Evolutionary conservation across 805 yeast species (phyloP).

Genomic region (Starmerella vaccinii): DNA sequence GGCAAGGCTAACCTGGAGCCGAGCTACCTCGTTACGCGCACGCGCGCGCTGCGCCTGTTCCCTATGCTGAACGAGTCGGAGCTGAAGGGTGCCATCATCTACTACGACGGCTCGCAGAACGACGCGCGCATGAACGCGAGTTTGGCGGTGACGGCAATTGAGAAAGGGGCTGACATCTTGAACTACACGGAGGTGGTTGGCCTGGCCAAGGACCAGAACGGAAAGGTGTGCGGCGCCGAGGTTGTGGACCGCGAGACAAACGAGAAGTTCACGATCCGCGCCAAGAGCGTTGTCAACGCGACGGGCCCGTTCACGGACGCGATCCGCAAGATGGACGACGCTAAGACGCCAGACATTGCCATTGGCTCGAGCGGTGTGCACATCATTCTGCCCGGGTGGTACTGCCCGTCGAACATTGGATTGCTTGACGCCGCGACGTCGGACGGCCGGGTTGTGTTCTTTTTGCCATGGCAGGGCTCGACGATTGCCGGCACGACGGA

Average conservation of each 20-base stretch:
- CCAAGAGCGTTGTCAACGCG: conserved; percentile 76
- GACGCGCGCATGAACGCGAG: conserved; percentile 85
- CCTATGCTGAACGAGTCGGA: conserved; percentile 74
- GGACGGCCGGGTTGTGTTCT: conserved; percentile 94
- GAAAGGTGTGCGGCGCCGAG: conserved; percentile 60
- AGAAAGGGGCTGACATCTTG: conserved; percentile 78
- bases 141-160: conserved; percentile 74
- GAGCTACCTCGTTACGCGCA: conserved; percentile 60
- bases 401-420: conserved; percentile 80
- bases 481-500: conserved; percentile 96
- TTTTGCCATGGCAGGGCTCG: conserved; percentile 96
- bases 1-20: conserved; percentile 75
- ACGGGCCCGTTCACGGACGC: conserved; percentile 90
- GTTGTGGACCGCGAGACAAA: conserved; percentile 52
- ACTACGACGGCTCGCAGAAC: conserved; percentile 91
- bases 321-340: conserved; percentile 74
- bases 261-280: conserved; percentile 55
- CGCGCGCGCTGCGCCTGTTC: conserved; percentile 59
- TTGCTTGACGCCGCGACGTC: conserved; percentile 82
- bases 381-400: conserved; percentile 81
- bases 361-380: conserved; percentile 95
- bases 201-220: conserved; percentile 51
- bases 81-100: conserved; percentile 82
- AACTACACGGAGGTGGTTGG: conserved; percentile 78
- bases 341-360: conserved; percentile 55